Conservation (phyloP, 306 rosid species). For the Gleditsia sinensis region DNA sequence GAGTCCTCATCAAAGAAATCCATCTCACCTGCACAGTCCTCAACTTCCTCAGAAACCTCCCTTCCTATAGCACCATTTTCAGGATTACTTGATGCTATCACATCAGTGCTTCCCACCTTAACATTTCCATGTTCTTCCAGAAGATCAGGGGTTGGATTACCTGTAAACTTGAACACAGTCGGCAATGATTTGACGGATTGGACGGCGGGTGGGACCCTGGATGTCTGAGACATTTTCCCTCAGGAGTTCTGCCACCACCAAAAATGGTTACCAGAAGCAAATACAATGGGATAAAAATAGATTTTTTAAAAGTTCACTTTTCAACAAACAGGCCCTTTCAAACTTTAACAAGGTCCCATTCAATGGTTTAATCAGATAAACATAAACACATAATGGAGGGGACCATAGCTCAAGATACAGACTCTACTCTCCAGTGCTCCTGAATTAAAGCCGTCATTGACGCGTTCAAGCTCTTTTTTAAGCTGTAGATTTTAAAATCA, state of each 20-base stretch:
- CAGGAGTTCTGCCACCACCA: conserved; percentile 49
- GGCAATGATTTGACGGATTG: conserved; percentile 76
- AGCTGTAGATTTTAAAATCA: conserved; percentile 39
- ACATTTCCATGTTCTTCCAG: conserved; percentile 42
- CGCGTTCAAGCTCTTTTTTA: conserved; percentile 41
- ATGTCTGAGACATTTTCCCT: conserved; percentile 64
- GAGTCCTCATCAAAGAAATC: conserved; percentile 75
- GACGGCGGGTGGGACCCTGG: conserved; percentile 51
- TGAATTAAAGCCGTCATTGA: conserved; percentile 45
- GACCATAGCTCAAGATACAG: conserved; percentile 60
- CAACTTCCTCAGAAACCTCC: conserved; percentile 46
- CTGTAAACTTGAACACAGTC: conserved; percentile 55
- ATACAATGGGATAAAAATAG: conserved; percentile 35
- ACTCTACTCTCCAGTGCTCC: conserved; percentile 41
- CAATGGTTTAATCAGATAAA: conserved; percentile 50
- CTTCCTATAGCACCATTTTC: conserved; percentile 59
- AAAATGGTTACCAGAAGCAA: conserved; percentile 42
- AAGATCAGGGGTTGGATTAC: conserved; percentile 40
- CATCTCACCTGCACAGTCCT: conserved; percentile 41
- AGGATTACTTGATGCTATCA: conserved; percentile 42
- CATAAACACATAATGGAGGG: conserved; percentile 60
- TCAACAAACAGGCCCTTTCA: conserved; percentile 39
- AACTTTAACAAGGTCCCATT: conserved; percentile 69
- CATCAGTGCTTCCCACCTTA: conserved; percentile 43
- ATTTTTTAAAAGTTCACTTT: conserved; percentile 47